phyloP scores from a whole-genome alignment of 306 rosid genomes.

The Lathyrus tuberosus region DNA sequence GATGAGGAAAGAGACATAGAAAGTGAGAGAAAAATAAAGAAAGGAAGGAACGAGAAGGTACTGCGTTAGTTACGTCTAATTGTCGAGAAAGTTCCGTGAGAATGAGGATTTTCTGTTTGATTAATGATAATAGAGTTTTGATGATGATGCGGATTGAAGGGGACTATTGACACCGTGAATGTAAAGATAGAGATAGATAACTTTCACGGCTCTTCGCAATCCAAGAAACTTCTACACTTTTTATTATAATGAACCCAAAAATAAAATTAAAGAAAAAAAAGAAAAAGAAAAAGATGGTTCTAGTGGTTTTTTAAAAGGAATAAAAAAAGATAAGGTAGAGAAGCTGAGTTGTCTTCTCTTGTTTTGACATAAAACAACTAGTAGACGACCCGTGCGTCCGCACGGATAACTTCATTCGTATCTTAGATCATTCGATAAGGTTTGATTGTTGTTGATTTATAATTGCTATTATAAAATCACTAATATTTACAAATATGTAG shows the following conservation, averaged over 20 bases:
- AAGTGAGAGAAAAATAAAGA: neutral
- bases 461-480: too few relatives aligned
- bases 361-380: too few relatives aligned
- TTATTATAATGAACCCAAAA: neutral
- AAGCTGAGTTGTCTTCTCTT: too few relatives aligned
- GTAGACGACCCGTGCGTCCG: too few relatives aligned
- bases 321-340: too few relatives aligned
- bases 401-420: too few relatives aligned
- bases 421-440: too few relatives aligned
- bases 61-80: constrained; percentile 48
- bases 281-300: neutral
- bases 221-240: constrained; percentile 11
- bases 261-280: neutral
- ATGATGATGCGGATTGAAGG: neutral
- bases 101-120: constrained; percentile 7
- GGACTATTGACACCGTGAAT: constrained; percentile 1
- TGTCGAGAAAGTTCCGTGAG: constrained; percentile 71
- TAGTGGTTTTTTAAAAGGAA: neutral
- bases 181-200: neutral
- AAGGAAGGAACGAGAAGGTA: constrained; percentile 60
- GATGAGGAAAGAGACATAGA: constrained; percentile 10
- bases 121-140: neutral
- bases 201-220: constrained; percentile 1
- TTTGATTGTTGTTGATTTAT: too few relatives aligned
- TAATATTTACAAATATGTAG: too few relatives aligned